Evolutionary conservation across 345 rosid genomes (phyloP), one percentile per base, ranked within the genome.

Genomic region (Aquilaria malaccensis): DNA sequence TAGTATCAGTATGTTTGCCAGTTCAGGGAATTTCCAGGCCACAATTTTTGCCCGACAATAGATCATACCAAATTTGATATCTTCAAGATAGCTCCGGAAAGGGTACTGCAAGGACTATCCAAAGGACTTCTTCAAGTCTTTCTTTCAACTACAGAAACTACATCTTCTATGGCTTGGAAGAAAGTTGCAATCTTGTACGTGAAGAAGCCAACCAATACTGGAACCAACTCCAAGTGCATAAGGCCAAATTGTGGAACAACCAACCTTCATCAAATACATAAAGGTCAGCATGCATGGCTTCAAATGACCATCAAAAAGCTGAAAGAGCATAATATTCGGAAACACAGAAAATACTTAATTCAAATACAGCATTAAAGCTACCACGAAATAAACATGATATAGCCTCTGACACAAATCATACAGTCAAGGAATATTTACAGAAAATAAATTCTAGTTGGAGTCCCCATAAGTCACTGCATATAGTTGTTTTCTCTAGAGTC

Each of bases 121-220:
- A 37, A 3, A 37, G 43, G 7, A 37, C 43, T 37, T 37, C 43
- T 37, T 37, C 43, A 37, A 3, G 74, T 69, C 72, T 78, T 74
- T 56, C 67, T 70, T 41, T 46, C 74, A 71, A 78, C 65, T 1
- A 67, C 58, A 66, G 83, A 13, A 65, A 92, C 62, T 6, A 89
- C 84, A 2, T 79, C 94, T 62, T 93, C 96, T 63, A 89, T 37
- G 47, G 96, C 97, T 85, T 89, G 97, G 71, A 74, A 60, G 58
- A 93, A 89, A 30, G 98, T 93, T 9, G 96, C 98, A 29, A 89
- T 76, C 77, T 93, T 93, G 78, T 93, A 89, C 33, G 96, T 89
- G 74, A 92, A 92, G 56, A 92, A 87, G 33, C 98, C 98, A 52
- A 92, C 95, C 62, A 92, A 69, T 91, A 89, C 89, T 0, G 98